A percentile compares a stretch with the other conserved stretches of the same genome.
These are phyloP conservation scores for Bassia scoparia DNA, from an alignment of 148 eudicot species.

Conservation along the genomic window DNA sequence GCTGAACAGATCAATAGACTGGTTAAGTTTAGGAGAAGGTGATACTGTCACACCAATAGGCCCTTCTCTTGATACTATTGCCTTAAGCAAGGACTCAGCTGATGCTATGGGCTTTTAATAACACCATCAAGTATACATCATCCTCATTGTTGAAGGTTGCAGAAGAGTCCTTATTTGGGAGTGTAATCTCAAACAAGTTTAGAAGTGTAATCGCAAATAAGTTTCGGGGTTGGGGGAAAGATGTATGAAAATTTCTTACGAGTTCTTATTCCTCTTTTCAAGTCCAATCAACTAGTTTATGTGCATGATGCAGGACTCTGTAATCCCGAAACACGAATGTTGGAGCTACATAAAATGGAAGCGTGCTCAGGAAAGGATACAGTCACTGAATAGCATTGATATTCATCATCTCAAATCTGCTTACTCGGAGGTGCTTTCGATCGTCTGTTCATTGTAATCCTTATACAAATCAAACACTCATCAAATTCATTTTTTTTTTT, in stretches of 20 bases:
- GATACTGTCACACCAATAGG: too few species aligned
- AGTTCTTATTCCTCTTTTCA: background rate
- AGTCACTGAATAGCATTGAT: conserved; percentile 32
- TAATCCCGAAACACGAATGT: conserved; percentile 69
- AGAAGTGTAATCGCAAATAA: too few species aligned
- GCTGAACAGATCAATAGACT: too few species aligned
- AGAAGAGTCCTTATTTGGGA: too few species aligned
- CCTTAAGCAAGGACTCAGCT: too few species aligned
- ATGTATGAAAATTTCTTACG: background rate
- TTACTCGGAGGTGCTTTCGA: background rate
- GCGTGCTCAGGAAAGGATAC: conserved; percentile 66
- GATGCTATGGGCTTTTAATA: too few species aligned
- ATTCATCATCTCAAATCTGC: background rate
- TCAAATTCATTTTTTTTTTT: background rate
- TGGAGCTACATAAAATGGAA: conserved; percentile 75
- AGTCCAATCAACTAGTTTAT: background rate
- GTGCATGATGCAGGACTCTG: conserved; percentile 61
- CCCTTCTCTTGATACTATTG: too few species aligned
- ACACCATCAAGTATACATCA: too few species aligned
- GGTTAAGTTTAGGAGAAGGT: too few species aligned
- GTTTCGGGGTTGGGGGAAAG: too few species aligned
- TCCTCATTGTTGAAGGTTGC: too few species aligned
- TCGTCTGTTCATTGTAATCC: background rate
- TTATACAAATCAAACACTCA: background rate
- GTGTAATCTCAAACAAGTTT: too few species aligned